Evolutionary conservation across 768 basidiomycete species (phyloP), one percentile per base, ranked within the genome.

Genomic region (Fomitopsis pulvina): DNA sequence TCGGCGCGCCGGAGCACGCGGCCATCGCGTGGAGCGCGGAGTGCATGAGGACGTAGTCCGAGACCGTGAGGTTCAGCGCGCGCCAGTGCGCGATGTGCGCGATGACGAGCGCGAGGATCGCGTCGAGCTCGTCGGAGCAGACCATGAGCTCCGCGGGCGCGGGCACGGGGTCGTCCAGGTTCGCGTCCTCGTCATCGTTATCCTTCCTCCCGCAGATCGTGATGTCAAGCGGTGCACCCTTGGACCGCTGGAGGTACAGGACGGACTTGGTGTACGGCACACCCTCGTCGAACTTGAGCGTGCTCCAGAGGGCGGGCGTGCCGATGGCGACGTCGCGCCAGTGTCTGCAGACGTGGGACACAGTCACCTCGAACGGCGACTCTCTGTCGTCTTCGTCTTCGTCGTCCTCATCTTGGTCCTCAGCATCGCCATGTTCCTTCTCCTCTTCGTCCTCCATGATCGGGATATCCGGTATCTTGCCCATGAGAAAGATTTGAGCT

Each of bases 301-400:
- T 62, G 11, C 75, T 76, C 83, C 83, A 85, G 16, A 85, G 69
- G 9, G 67, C 65, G 0, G 80, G 77, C 0, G 75, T 76, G 26
- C 72, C 72, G 24, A 84, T 49, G 2, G 80, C 60, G 1, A 73
- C 55, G 30, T 64, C 65, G 43, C 82, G 78, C 83, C 83, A 85
- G 50, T 72, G 77, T 24, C 57, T 66, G 62, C 82, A 84, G 10
- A 83, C 75, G 55, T 81, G 82, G n/a, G 81, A 81, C 12, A 75
- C 78, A 54, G 80, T 66, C 26, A 80, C 65, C 53, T 75, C 72
- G 60, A 80, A 83, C 2, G 68, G 29, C 29, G 8, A 8, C 29
- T 30, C 14, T 14, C 29, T 14, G 14, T 30, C 29, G 29, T 30
- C 29, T 30, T 63, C 56, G 38, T 61, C 65, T 32, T 63, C 57